Conservation (phyloP, 2,329 filamentous ascomycete genomes). For the Fusarium austroafricanum region DNA sequence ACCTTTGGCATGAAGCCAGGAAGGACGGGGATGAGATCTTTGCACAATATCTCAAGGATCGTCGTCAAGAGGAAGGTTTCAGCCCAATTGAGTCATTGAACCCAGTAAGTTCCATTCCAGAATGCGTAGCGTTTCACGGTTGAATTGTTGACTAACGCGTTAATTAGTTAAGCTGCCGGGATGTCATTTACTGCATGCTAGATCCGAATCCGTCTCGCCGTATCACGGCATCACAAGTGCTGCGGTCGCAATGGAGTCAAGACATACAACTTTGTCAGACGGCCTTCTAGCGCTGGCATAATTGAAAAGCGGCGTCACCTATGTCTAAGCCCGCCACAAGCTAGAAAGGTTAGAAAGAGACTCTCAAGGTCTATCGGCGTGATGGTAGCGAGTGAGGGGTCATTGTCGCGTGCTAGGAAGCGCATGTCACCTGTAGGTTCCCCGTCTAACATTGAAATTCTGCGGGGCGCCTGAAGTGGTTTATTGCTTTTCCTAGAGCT, state of each 20-base stretch:
- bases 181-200: conserved; percentile 97
- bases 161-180: conserved; percentile 83
- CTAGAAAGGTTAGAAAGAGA: background rate
- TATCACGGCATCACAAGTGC: conserved; percentile 92
- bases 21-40: conserved; percentile 98
- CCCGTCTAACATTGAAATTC: too few relatives aligned
- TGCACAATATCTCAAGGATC: conserved; percentile 88
- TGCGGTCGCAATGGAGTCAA: conserved; percentile 97
- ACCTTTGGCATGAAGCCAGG: conserved; percentile 95
- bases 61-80: conserved; percentile 93
- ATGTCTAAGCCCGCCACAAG: background rate
- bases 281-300: background rate
- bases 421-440: too few relatives aligned
- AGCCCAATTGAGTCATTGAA: conserved; percentile 94
- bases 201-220: conserved; percentile 92
- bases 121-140: background rate
- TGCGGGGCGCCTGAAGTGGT: too few relatives aligned
- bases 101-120: conserved; percentile 72
- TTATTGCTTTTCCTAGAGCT: too few relatives aligned
- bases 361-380: background rate
- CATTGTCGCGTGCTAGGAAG: too few relatives aligned
- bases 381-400: too few relatives aligned
- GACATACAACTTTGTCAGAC: conserved; percentile 97
- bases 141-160: conserved; percentile 9
- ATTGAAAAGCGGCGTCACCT: background rate